Evolutionary conservation across 2,329 filamentous ascomycete genomes (phyloP), one percentile per base, ranked within the genome.

Genomic region (Cladosporium sp.): DNA sequence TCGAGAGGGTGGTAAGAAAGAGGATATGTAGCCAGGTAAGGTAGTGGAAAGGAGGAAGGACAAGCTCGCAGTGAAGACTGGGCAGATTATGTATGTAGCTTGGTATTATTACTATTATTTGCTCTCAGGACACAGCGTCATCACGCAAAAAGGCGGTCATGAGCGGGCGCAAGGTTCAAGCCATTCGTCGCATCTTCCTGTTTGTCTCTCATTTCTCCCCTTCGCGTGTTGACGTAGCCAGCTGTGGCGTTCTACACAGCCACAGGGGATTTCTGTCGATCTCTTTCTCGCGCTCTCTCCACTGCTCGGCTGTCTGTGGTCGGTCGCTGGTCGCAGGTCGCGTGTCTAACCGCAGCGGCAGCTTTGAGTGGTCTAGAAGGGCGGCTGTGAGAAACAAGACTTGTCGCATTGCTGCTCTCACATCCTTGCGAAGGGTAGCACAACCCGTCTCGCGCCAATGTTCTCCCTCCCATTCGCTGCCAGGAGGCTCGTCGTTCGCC

Each of bases 311-410:
- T n/a, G n/a, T n/a, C n/a, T n/a, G n/a, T n/a, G n/a, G n/a, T n/a
- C n/a, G n/a, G n/a, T n/a, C n/a, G n/a, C 22, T 27, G 5, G 9
- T 27, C 22, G 22, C 22, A 4, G 9, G 22, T 27, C 22, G 22
- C 22, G 22, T 27, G 22, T 27, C 22, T 9, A 27, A 9, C 32
- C 13, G 39, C n/a, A 11, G 7, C 39, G 13, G 19, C 39, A n/a
- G 5, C 13, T 17, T 7, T 8, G 30, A 15, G 19, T n/a, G n/a
- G 36, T 47, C 44, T 47, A 22, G 44, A 47, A 47, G 44, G 44
- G 34, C 34, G 36, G 44, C 44, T 47, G 44, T 47, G 44, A 30
- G n/a, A 13, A 18, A 20, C 34, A 30, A 17, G 6, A 8, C 22
- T 24, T 43, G 20, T 19, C 27, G 15, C 32, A n/a, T 13, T 37